Percentiles rank a stretch among this genome's conserved stretches.
Evolutionary conservation across 2,329 filamentous ascomycete species (phyloP).

Genomic region (Trichoderma lentiforme): DNA sequence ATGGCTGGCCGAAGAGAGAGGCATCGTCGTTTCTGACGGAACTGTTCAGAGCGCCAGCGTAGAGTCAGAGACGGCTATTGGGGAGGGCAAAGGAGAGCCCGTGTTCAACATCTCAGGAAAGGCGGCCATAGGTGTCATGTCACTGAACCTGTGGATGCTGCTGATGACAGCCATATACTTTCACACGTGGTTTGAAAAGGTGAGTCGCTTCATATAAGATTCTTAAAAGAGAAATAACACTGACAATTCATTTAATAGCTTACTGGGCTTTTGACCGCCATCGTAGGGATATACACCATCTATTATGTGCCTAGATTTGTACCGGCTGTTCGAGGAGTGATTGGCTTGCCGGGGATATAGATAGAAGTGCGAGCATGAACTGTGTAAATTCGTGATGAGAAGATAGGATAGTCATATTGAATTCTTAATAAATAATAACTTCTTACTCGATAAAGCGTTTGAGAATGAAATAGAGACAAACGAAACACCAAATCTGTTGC

Average conservation of each 20-base stretch:
- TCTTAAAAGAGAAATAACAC: not conserved
- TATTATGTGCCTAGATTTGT: conserved; percentile 53
- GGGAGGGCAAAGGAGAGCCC: conserved; percentile 25
- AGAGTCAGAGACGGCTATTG: conserved; percentile 35
- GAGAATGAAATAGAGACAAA: not conserved
- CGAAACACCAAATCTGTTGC: not conserved
- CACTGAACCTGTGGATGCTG: conserved; percentile 87
- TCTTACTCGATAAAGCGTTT: not conserved
- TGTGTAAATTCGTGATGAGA: not conserved
- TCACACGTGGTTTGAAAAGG: conserved; percentile 98
- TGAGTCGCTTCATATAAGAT: conserved; percentile 36
- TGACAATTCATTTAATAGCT: conserved; percentile 38
- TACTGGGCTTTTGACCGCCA: conserved; percentile 51
- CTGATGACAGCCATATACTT: conserved; percentile 99
- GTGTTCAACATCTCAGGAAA: conserved; percentile 47
- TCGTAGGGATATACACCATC: conserved; percentile 45
- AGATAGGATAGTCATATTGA: not conserved
- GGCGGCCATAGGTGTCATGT: conserved; percentile 62
- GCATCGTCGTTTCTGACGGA: conserved; percentile 64
- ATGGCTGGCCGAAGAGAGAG: conserved; percentile 56
- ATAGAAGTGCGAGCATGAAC: not conserved
- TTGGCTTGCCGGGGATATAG: conserved; percentile 53
- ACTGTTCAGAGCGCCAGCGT: conserved; percentile 58
- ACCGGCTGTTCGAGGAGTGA: conserved; percentile 42
- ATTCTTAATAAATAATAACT: not conserved